Evolutionary conservation across 2,329 filamentous ascomycete species (phyloP).

Genomic region (Epichloe baconii): DNA sequence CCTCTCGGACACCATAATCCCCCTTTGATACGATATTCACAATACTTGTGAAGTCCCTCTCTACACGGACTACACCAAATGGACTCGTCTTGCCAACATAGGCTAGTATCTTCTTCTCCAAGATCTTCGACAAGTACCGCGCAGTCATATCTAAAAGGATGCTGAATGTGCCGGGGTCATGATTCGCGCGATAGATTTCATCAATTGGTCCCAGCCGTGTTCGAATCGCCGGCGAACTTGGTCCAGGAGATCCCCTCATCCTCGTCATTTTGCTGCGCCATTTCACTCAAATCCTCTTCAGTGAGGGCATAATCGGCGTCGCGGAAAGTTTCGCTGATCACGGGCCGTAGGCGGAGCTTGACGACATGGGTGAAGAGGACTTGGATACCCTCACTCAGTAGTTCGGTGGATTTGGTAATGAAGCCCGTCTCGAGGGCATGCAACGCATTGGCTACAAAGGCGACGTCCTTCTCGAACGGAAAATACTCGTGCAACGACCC

Average conservation of each 20-base stretch:
- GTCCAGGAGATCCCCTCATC: constrained; percentile 44
- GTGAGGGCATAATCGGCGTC: constrained; percentile 74
- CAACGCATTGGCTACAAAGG: constrained; percentile 55
- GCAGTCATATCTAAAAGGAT: constrained; percentile 64
- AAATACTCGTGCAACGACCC: constrained; percentile 52
- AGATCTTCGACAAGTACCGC: constrained; percentile 57
- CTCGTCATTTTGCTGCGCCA: constrained; percentile 40
- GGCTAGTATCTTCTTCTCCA: constrained; percentile 80
- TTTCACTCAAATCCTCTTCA: constrained; percentile 46
- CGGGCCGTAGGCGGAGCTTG: constrained; percentile 69
- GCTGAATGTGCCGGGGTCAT: constrained; percentile 67
- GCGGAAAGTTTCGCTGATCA: constrained; percentile 79
- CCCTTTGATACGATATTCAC: constrained; percentile 51
- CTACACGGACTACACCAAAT: constrained; percentile 69
- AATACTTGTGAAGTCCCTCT: constrained; percentile 70
- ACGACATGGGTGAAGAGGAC: constrained; percentile 82
- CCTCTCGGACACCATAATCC: constrained; percentile 65
- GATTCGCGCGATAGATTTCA: constrained; percentile 71
- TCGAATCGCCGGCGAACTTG: constrained; percentile 70
- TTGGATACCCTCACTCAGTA: constrained; percentile 71
- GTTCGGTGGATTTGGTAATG: constrained; percentile 62
- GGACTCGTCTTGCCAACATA: constrained; percentile 69
- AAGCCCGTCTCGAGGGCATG: constrained; percentile 60
- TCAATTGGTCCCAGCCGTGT: constrained; percentile 71
- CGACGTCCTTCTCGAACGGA: constrained; percentile 65